phyloP scores from a whole-genome alignment of 305 asterid genomes.

The Lippia alba region DNA sequence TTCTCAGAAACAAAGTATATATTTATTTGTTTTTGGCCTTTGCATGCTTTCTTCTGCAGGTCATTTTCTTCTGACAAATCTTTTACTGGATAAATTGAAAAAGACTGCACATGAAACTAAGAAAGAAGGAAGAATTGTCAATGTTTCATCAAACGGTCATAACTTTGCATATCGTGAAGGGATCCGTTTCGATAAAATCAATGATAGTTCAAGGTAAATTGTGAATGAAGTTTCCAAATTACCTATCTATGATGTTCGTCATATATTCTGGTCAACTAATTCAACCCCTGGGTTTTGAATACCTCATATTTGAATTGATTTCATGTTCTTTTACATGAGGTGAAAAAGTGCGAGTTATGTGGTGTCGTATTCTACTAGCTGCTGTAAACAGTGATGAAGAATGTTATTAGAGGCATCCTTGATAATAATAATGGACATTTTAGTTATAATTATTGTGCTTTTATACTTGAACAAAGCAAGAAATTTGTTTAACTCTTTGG shows the following conservation, averaged over 20 bases:
- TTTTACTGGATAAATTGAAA: constrained; percentile 76
- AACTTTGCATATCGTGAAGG: constrained; percentile 56
- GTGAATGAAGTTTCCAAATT: constrained; percentile 11
- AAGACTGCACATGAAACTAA: constrained; percentile 62
- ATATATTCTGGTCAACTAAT: constrained; percentile 11
- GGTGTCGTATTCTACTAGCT: background rate
- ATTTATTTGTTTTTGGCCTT: background rate
- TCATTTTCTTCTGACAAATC: constrained; percentile 84
- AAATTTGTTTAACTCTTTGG: background rate
- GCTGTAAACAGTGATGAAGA: background rate
- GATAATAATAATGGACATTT: background rate
- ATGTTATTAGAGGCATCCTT: background rate
- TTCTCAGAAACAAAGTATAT: constrained; percentile 17
- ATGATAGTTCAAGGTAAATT: constrained; percentile 65
- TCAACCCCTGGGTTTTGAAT: background rate
- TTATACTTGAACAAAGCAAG: background rate
- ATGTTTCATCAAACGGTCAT: constrained; percentile 73
- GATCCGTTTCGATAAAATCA: constrained; percentile 72
- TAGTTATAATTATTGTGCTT: background rate
- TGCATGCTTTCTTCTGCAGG: constrained; percentile 52
- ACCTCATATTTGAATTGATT: constrained; percentile 6
- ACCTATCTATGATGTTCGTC: background rate
- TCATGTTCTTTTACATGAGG: background rate
- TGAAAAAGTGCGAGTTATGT: background rate
- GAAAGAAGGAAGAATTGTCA: constrained; percentile 83